Percentiles rank a stretch among this genome's conserved stretches.
Evolutionary conservation across 2,329 filamentous ascomycete genomes (phyloP).

Genomic region (Sordariomycetes sp.): DNA sequence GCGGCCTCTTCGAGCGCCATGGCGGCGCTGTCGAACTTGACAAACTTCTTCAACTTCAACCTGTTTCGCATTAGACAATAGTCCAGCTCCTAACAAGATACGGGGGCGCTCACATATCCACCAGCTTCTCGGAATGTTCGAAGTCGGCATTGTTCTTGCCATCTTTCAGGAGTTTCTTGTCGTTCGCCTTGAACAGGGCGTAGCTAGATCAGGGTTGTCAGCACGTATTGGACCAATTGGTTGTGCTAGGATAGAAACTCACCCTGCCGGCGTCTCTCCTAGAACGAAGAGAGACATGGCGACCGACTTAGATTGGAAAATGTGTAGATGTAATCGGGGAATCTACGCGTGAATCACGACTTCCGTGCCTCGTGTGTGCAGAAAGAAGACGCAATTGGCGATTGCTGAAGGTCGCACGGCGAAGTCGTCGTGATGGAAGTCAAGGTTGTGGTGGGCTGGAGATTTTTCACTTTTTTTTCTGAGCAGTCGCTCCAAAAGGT

Average conservation of each 20-base stretch:
- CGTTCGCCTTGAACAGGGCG: constrained; percentile 94
- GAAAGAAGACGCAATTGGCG: too few relatives aligned
- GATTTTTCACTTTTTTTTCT: constrained; percentile 27
- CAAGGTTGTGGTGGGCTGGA: constrained; percentile 12
- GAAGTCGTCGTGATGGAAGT: not conserved
- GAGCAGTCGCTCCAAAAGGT: too few relatives aligned
- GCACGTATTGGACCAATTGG: not conserved
- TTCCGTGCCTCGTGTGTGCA: constrained; percentile 18
- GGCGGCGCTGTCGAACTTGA: constrained; percentile 92
- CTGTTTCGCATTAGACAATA: constrained; percentile 27
- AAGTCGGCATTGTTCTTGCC: constrained; percentile 70
- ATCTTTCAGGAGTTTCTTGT: constrained; percentile 94
- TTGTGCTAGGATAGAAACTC: constrained; percentile 18
- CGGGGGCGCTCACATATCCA: constrained; percentile 62
- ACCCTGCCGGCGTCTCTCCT: constrained; percentile 81
- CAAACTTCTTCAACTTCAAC: constrained; percentile 92
- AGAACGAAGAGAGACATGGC: constrained; percentile 87
- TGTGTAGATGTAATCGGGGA: too few relatives aligned
- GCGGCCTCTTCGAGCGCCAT: constrained; percentile 86
- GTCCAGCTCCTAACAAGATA: not conserved
- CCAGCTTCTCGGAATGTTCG: constrained; percentile 72
- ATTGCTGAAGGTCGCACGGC: too few relatives aligned
- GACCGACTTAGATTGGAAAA: too few relatives aligned
- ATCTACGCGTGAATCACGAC: not conserved
- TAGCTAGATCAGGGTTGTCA: constrained; percentile 53